Base-by-base conservation (phyloP, 805 yeast genomes). In the Ogataea methanolica region DNA sequence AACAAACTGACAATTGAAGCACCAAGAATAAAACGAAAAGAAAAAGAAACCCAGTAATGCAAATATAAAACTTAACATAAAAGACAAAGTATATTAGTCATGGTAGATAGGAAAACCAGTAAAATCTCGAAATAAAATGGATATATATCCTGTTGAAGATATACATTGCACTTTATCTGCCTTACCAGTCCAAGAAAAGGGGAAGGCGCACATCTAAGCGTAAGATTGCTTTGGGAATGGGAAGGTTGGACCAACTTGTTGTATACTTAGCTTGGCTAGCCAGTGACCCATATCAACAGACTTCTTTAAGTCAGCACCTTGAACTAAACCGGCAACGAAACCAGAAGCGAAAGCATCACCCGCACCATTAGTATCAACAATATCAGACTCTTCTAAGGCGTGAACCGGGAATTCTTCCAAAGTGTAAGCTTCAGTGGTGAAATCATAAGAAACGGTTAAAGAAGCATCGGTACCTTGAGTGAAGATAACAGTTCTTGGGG, bases 261-360 rank as follows among this genome's bases (percentile, higher is more conserved):
- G 97, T 67, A 94, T 85, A 43, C 96, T 86, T 57, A 87, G 70
- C 56, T 88, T 76, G 51, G 99, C 99, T 57, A 95, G 83, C 97
- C 98, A 91, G 74, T 92, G 98, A 56, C 97, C 98, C 68, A 83
- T 79, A 59, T 85, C 88, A 53, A 92, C 76, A 45, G 78, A 62
- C 38, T 82, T 74, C 22, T 71, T 72, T 48, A 89, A 65, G 29
- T 77, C 58, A 67, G 85, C 81, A 55, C 83, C 88, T 68, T 83
- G 72, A 47, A 89, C 95, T 56, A 91, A 72, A 49, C 91, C 94
- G 52, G 96, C 96, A 54, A 90, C 71, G 69, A 92, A 91, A 49
- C 98, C 98, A 61, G 94, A 95, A 47, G 97, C 98, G 65, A 92
- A 92, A 14, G 97, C 97, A 67, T 92, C 97, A 70, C 98, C 98